phyloP scores from a whole-genome alignment of 192 early-diverging fungal species.

The Linderina pennispora region DNA sequence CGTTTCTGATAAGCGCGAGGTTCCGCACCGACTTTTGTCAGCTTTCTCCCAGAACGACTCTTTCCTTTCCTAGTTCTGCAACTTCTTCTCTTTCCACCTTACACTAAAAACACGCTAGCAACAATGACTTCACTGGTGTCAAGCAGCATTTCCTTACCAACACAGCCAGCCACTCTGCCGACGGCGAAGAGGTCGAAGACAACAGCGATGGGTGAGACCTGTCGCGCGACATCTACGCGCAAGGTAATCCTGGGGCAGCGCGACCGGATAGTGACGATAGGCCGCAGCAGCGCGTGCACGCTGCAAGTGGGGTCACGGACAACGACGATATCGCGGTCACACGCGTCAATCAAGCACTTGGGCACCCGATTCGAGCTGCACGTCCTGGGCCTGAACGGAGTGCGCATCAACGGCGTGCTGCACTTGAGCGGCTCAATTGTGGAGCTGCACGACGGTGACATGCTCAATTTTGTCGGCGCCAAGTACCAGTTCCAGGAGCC shows the following conservation, averaged over 20 bases:
- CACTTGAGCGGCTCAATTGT: conserved; percentile 13
- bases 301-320: conserved; percentile 30
- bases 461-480: conserved; percentile 48
- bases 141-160: too few relatives aligned
- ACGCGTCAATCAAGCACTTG: conserved; percentile 23
- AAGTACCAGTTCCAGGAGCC: conserved; percentile 36
- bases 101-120: too few relatives aligned
- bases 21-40: too few relatives aligned
- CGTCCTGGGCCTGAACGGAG: conserved; percentile 42
- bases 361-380: conserved; percentile 16
- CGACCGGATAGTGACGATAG: conserved; percentile 27
- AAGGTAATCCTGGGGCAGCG: conserved; percentile 30
- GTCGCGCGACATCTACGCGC: too few relatives aligned
- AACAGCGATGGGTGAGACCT: too few relatives aligned
- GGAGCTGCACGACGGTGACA: conserved; percentile 19
- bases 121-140: too few relatives aligned
- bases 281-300: conserved; percentile 36
- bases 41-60: too few relatives aligned
- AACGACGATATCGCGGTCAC: conserved; percentile 38
- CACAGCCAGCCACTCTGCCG: too few relatives aligned
- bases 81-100: too few relatives aligned
- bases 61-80: too few relatives aligned
- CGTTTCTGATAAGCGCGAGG: too few relatives aligned
- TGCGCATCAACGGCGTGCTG: conserved; percentile 39
- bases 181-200: too few relatives aligned